A percentile compares a stretch with the other conserved stretches of the same genome.
Conservation (phyloP, 257 asterid genomes). For the Prunella vulgaris region DNA sequence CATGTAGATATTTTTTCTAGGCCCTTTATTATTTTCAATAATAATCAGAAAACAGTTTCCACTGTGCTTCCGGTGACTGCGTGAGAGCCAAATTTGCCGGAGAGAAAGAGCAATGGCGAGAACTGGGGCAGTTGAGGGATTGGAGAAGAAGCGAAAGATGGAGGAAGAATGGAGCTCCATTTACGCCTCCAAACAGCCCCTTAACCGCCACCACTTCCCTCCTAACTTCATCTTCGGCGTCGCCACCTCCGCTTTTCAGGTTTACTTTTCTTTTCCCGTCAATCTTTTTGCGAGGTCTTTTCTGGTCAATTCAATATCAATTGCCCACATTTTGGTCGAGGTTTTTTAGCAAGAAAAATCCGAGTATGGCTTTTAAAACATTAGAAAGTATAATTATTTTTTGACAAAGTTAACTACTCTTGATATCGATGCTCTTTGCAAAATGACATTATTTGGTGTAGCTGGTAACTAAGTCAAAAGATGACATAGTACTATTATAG, state of each 20-base stretch:
- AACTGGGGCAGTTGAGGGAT: conserved; percentile 20
- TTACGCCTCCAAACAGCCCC: conserved; percentile 30
- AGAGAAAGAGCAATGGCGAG: conserved; percentile 14
- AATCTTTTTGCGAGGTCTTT: neutral
- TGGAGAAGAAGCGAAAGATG: conserved; percentile 36
- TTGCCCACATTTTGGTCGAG: neutral
- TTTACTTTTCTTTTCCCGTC: neutral
- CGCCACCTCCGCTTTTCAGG: conserved; percentile 61
- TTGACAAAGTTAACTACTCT: neutral
- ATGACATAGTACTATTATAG: neutral
- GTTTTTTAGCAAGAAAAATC: neutral
- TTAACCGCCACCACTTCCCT: conserved; percentile 38
- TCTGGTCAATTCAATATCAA: neutral
- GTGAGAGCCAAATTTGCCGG: neutral
- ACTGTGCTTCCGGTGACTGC: neutral
- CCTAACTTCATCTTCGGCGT: conserved; percentile 41
- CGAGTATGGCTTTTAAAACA: neutral
- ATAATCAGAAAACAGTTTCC: neutral
- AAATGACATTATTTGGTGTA: neutral
- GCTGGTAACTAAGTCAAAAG: neutral
- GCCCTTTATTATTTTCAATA: too few relatives aligned
- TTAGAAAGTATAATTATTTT: too few relatives aligned
- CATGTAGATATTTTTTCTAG: too few relatives aligned
- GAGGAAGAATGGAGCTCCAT: conserved; percentile 47
- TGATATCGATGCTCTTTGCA: neutral